These are phyloP conservation scores for Phytophthora hibernalis DNA, from an alignment of 352 stramenopile genomes.

Conservation along the genomic window DNA sequence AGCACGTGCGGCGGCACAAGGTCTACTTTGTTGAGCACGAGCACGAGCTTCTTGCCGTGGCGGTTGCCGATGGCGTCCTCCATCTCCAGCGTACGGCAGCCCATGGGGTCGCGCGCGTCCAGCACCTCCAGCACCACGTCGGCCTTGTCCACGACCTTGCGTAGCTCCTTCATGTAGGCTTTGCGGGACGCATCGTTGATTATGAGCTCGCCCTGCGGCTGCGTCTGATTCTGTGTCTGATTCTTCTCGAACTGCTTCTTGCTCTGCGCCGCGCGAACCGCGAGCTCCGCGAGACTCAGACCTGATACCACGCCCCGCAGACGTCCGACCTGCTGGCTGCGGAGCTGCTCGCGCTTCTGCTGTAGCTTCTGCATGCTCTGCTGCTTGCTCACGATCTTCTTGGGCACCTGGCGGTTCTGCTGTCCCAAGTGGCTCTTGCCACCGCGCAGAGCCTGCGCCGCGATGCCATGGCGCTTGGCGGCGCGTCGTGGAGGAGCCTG, in stretches of 20 bases:
- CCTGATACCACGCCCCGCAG: constrained; percentile 46
- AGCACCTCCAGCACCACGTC: constrained; percentile 98
- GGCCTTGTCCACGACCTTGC: constrained; percentile 96
- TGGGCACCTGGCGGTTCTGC: constrained; percentile 30
- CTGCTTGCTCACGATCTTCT: constrained; percentile 56
- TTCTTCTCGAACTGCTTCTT: constrained; percentile 53
- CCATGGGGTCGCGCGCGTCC: constrained; percentile 97
- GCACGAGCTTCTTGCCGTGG: constrained; percentile 96
- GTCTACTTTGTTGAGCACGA: constrained; percentile 99
- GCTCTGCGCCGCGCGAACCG: constrained; percentile 50
- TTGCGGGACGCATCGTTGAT: constrained; percentile 91
- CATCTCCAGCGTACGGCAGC: constrained; percentile 92
- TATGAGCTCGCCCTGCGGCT: constrained; percentile 40
- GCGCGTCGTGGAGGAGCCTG: constrained; percentile 31
- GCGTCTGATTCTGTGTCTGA: constrained; percentile 20
- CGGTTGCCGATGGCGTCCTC: constrained; percentile 95
- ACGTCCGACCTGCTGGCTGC: constrained; percentile 51
- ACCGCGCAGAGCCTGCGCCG: constrained; percentile 30
- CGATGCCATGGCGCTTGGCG: constrained; percentile 40
- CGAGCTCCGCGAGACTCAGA: constrained; percentile 62
- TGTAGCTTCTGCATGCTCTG: constrained; percentile 55
- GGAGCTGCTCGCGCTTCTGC: constrained; percentile 74
- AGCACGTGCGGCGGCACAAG: constrained; percentile 97
- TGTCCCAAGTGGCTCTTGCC: constrained; percentile 32
- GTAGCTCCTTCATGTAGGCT: constrained; percentile 96